Base-by-base conservation (phyloP, 2,329 filamentous ascomycete genomes). In the Alternaria metachromatica region DNA sequence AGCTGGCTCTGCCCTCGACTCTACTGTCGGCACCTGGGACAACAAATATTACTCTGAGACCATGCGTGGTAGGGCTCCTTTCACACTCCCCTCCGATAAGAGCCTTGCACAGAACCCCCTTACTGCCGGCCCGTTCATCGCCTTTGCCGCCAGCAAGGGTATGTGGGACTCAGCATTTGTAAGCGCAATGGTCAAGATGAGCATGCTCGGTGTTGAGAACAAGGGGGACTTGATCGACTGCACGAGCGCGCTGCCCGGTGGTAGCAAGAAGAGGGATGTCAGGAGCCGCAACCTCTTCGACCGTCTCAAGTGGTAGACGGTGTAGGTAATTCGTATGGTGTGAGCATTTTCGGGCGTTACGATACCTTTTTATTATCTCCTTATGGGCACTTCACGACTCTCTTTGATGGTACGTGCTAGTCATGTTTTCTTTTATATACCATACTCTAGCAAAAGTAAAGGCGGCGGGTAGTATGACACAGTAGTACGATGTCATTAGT, bases 21-120 rank as follows among this genome's bases (percentile, higher is more conserved):
- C 74, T 1, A 80, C 78, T 2, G 74, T 76, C 3, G 79, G 79
- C 4, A 59, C 68, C 15, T 81, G 79, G 79, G 78, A 81, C 58
- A 74, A 74, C 54, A 76, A 72, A 20, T 81, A 70, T 67, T 81
- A 79, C 62, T 58, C 60, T 3, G 76, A 81, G 60, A 80, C 77
- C 1, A 67, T 72, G 30, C 60, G 46, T 1, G 71, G 72, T 6
- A 70, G 55, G 15, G 76, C 77, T 3, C 77, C 79, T 0, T 76
- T 75, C 28, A 77, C 72, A 0, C 63, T 80, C 0, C 63, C 65
- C 6, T 56, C 74, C 1, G 78, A 80, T 55, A 75, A 68, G 65
- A 74, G 69, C 33, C 46, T 80, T 15, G 70, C 75, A 0, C 65
- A 71, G 26, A 60, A 78, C 43, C 66, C 67, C 1, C 13, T 71